Evolutionary conservation across 2,329 filamentous ascomycete genomes (phyloP), one percentile per base, ranked within the genome.

Genomic region (Verruconis gallopava): DNA sequence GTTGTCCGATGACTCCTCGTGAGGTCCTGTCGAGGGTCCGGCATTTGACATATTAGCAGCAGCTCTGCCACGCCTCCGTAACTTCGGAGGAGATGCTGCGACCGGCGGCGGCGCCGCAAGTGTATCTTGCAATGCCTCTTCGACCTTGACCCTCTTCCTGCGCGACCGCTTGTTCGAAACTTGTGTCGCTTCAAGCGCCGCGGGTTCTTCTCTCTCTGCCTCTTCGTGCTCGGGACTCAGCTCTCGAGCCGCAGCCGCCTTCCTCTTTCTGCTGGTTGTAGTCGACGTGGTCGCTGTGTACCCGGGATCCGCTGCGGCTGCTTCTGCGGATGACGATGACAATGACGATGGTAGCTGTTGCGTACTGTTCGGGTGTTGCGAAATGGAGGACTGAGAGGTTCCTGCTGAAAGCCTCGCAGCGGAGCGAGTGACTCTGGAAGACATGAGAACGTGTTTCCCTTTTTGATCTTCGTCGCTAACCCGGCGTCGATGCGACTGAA

Each of bases 381-480:
- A 11, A 21, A 52, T 50, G 44, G 49, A 50, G 42, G 56, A 49
- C 54, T 48, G 57, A 48, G 75, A 60, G 49, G 60, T 58, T 57
- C 71, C 72, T 65, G 84, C 81, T 69, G 84, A 84, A 75, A 85
- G 79, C 72, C 86, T 86, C 69, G 88, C 82, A 64, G 88, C 81
- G 57, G 88, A 91, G 71, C 89, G 85, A 72, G 89, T 95, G 57
- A 91, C 79, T 84, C 88, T 95, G 75, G 79, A 71, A 77, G 84
- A 85, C 86, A 94, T 95, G 79, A 89, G 84, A 80, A 69, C 61
- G 21, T 58, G 57, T 51, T 50, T 40, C 14, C 17, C 21, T 13
- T 35, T 18, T 20, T 17, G 21, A 20, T 21, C 34, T 42, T 30
- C 18, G 25, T n/a, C n/a, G n/a, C n/a, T n/a, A n/a, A n/a, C n/a